Conservation (phyloP, 768 basidiomycete species). For the Phanerochaete sordida region DNA sequence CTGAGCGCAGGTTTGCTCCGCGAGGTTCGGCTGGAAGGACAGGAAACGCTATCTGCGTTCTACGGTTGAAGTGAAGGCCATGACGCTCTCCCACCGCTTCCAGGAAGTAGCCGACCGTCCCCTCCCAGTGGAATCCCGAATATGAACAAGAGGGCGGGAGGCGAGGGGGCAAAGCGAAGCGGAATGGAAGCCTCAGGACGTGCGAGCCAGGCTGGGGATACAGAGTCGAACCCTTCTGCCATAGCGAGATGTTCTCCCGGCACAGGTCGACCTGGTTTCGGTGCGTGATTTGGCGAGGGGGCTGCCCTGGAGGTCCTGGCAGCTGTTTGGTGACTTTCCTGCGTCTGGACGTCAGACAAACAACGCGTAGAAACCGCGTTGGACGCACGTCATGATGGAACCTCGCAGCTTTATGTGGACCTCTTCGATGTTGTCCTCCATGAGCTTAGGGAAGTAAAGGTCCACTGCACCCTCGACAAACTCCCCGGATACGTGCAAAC, state of each 20-base stretch:
- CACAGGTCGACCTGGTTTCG: conserved; percentile 12
- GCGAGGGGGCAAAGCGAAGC: conserved; percentile 13
- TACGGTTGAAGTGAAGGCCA: conserved; percentile 17
- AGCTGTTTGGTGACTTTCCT: not conserved
- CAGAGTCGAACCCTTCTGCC: conserved; percentile 9
- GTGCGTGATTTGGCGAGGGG: not conserved
- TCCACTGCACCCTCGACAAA: conserved; percentile 14
- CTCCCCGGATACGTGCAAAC: conserved; percentile 15
- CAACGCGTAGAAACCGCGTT: conserved; percentile 1
- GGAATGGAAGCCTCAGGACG: conserved; percentile 19
- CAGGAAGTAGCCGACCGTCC: conserved; percentile 18
- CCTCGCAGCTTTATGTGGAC: conserved; percentile 20
- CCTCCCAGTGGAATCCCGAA: conserved; percentile 8
- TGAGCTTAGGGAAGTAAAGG: conserved; percentile 15
- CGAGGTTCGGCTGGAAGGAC: conserved; percentile 15
- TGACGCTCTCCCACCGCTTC: conserved; percentile 17
- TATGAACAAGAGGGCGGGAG: conserved; percentile 20
- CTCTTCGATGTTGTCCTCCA: conserved; percentile 16
- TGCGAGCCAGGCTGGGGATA: conserved; percentile 12
- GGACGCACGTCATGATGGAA: conserved; percentile 18
- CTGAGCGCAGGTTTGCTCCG: conserved; percentile 8
- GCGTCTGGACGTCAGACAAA: not conserved
- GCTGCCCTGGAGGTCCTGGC: not conserved
- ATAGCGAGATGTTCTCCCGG: conserved; percentile 13
- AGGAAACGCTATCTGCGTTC: conserved; percentile 9